phyloP scores from a whole-genome alignment of 148 eudicot genomes.

The Polygonum aviculare region DNA sequence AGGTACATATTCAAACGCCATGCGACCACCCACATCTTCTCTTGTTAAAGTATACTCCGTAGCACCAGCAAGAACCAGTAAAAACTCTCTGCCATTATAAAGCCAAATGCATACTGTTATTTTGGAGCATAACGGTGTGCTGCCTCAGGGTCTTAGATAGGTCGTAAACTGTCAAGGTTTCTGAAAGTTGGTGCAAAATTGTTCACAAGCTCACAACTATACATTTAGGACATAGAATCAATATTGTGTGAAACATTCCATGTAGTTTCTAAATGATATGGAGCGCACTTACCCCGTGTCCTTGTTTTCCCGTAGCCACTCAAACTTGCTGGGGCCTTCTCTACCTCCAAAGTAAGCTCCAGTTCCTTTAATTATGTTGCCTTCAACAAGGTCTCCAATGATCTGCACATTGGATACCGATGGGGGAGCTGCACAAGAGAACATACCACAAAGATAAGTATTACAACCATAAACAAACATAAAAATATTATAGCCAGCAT shows the following conservation, averaged over 20 bases:
- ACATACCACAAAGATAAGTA: neutral
- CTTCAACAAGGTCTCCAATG: slow-evolving; percentile 79
- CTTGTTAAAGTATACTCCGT: slow-evolving; percentile 62
- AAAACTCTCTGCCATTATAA: slow-evolving; percentile 47
- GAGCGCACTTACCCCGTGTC: slow-evolving; percentile 56
- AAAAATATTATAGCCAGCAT: slow-evolving; percentile 5
- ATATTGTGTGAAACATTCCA: neutral
- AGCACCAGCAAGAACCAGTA: slow-evolving; percentile 60
- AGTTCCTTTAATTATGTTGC: slow-evolving; percentile 53
- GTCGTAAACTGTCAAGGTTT: neutral
- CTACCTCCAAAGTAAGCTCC: slow-evolving; percentile 94
- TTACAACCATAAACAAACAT: neutral
- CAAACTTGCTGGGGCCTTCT: slow-evolving; percentile 98
- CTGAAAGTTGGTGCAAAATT: neutral
- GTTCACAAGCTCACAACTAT: neutral
- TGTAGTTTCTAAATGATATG: neutral
- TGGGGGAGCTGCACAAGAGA: slow-evolving; percentile 71
- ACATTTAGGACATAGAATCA: neutral
- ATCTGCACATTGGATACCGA: slow-evolving; percentile 67
- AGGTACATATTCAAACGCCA: slow-evolving; percentile 76
- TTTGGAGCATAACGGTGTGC: neutral
- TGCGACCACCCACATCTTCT: slow-evolving; percentile 69
- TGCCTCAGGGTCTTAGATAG: neutral
- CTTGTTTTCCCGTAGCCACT: slow-evolving; percentile 79
- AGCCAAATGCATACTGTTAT: neutral